Evolutionary conservation across 1,284 basidiomycete genomes (phyloP), one percentile per base, ranked within the genome.

Genomic region (Rhodotorula sp.): DNA sequence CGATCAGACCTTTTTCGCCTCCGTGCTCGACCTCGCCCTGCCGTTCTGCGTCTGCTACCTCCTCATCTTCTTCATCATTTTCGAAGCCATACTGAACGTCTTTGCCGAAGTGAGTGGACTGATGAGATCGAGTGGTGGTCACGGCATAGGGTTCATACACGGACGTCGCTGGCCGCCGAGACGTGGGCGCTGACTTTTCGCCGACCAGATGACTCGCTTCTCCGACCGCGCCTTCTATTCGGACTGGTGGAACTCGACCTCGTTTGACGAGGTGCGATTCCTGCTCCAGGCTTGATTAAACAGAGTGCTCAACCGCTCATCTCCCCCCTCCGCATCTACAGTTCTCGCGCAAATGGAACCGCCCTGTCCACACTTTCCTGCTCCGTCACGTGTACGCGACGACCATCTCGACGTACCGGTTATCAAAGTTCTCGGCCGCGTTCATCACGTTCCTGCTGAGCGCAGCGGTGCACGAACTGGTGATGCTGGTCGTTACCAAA

Each of bases 341-440:
- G 80, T 99, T 96, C 81, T 90, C 92, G 10, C 88, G 94, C 60
- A 94, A 95, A 82, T 96, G 94, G 94, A 96, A 96, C 83, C 92
- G 91, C 76, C 83, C 83, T 3, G 83, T 94, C n/a, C 87, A 97
- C 80, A 88, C 88, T 4, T 98, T 98, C 85, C 86, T 99, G 30
- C 85, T 98, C 17, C 87, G 92, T 26, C 95, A 99, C 80, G 95
- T 99, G 42, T 99, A 82, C 71, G 54, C 61, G 6, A 89, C 91
- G 24, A 88, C 91, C 20, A 91, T 96, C 70, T 84, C 87, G 51
- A 87, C 87, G 59, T 90, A 90, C 80, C 86, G 88, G 63, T 81
- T 96, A 53, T 90, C 89, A 46, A 87, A 86, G 73, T 85, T 85
- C 17, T 85, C 85, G 56, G 95, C 95, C 24, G 93, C 95, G 85